Base-by-base conservation (phyloP, 352 stramenopile species). In the Phytophthora ramorum region DNA sequence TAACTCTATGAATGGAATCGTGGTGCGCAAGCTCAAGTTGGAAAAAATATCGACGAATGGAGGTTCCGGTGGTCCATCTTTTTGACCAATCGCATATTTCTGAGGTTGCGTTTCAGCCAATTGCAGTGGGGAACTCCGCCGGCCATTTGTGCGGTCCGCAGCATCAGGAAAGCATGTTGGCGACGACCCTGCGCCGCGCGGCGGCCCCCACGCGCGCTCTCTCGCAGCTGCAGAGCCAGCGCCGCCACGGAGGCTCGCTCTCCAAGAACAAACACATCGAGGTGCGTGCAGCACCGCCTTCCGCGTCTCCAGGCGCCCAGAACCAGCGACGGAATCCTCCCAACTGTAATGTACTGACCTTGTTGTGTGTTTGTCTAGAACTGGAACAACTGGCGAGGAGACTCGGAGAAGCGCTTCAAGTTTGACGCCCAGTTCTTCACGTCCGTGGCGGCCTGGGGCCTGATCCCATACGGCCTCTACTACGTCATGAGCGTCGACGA, bases 201-300 rank as follows among this genome's bases (percentile, higher is more conserved):
- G 59, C 68, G 55, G 63, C 67, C 53, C 69, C 58, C 62, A 85
- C 78, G 71, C 63, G 68, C 63, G 56, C 69, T 41, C 69, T 84
- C 45, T 60, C 73, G 72, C 69, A 78, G 62, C 70, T 85, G 55
- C 81, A 88, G 63, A 82, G 64, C 52, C 86, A 92, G 74, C 78
- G 83, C 70, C 87, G 87, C 67, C 68, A 88, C 66, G 85, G 87
- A 16, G 87, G 87, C 6, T 92, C 85, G 56, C 79, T 93, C 19
- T 60, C 62, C 56, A 95, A 93, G 81, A 95, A 95, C 76, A 85
- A 89, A 72, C 81, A 95, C 76, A 75, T 95, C 32, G 87, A 95
- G 78, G 83, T 92, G 53, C 47, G 68, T 69, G 0, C 12, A 6
- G 6, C 14, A 13, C 22, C 16, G 8, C 7, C 14, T 28, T 46